phyloP scores from a whole-genome alignment of 139 green algal genomes.

The Auxenochlorella pyrenoidosa region DNA sequence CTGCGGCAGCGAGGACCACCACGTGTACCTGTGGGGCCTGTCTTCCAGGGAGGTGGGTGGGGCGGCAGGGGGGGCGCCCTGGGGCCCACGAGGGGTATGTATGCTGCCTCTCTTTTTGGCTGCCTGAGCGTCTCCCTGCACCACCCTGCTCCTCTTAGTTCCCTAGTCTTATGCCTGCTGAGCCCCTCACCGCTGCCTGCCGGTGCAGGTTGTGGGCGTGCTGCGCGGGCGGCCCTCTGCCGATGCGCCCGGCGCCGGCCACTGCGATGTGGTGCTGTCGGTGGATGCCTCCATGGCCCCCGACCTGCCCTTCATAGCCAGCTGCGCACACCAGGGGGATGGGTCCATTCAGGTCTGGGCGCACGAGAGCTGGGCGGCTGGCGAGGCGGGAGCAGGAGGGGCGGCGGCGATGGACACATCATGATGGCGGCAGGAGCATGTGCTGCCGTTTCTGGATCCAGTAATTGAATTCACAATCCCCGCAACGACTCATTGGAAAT shows the following conservation, averaged over 20 bases:
- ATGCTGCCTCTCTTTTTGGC: too few relatives aligned
- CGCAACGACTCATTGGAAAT: too few relatives aligned
- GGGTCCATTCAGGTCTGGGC: conserved; percentile 78
- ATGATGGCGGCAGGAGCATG: neutral
- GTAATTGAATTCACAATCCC: neutral
- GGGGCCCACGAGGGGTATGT: too few relatives aligned
- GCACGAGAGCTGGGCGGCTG: neutral
- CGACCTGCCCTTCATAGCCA: conserved; percentile 44
- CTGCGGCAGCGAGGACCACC: conserved; percentile 85
- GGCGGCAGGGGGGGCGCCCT: too few relatives aligned
- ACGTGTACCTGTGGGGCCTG: conserved; percentile 85
- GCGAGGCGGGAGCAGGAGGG: neutral
- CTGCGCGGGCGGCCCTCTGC: conserved; percentile 44
- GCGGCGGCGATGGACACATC: neutral
- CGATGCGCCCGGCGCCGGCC: conserved; percentile 56
- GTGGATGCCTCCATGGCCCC: conserved; percentile 20
- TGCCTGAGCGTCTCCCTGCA: too few relatives aligned
- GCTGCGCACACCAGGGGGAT: conserved; percentile 64
- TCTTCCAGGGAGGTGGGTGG: conserved; percentile 49
- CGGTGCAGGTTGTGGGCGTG: conserved; percentile 10
- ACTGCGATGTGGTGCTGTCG: conserved; percentile 53
- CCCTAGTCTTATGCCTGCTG: neutral
- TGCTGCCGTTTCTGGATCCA: neutral
- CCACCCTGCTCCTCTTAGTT: neutral
- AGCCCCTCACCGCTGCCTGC: neutral